A percentile compares a stretch with the other conserved stretches of the same genome.
Conservation (phyloP, 768 basidiomycete species). For the Hemileccinum rubropunctum region DNA sequence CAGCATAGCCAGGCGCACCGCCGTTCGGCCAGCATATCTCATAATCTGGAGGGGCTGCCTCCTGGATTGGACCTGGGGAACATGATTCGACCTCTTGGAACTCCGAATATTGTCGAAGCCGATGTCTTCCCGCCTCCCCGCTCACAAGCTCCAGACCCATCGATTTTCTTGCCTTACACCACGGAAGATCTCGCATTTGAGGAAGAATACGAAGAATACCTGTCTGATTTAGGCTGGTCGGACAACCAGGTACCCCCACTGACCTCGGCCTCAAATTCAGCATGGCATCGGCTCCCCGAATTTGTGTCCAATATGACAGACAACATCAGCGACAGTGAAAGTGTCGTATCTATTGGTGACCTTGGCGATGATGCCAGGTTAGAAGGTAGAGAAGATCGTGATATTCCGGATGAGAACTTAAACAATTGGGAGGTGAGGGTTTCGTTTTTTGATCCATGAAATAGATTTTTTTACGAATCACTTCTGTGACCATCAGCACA, state of each 20-base stretch:
- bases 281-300: conserved; percentile 83
- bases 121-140: conserved; percentile 96
- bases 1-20: conserved; percentile 62
- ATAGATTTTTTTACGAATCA: not conserved
- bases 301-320: conserved; percentile 81
- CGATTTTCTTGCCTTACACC: conserved; percentile 85
- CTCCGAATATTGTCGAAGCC: conserved; percentile 74
- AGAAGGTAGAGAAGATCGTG: conserved; percentile 61
- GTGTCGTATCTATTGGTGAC: conserved; percentile 86
- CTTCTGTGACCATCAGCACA: conserved; percentile 54
- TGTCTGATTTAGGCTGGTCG: conserved; percentile 81
- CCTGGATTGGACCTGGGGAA: conserved; percentile 72
- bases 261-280: conserved; percentile 40
- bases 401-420: conserved; percentile 70
- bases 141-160: conserved; percentile 79
- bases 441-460: not conserved
- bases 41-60: conserved; percentile 74
- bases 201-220: conserved; percentile 94
- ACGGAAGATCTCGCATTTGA: conserved; percentile 94
- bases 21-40: conserved; percentile 79
- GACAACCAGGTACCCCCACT: conserved; percentile 50
- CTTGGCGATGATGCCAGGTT: conserved; percentile 76
- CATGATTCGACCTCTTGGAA: conserved; percentile 70
- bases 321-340: conserved; percentile 92
- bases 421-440: conserved; percentile 93